A percentile compares a stretch with the other conserved stretches of the same genome.
phyloP scores from a whole-genome alignment of 108 stramenopile species.

The Parietichytrium sp. region DNA sequence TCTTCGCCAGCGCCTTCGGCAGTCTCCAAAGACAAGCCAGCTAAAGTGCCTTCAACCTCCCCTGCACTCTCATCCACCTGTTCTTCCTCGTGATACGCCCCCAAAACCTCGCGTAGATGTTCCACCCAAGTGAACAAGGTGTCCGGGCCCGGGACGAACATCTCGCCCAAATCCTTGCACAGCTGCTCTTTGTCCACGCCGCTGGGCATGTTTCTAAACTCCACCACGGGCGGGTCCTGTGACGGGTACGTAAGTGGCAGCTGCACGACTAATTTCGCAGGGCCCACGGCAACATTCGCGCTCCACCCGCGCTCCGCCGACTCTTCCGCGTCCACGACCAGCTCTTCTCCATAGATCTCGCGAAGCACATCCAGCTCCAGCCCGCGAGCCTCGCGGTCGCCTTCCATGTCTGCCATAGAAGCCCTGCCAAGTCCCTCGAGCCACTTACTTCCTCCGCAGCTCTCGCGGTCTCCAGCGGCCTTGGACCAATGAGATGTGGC shows the following conservation, averaged over 20 bases:
- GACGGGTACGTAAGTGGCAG: conserved; percentile 53
- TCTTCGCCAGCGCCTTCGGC: background rate
- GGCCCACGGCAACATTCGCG: background rate
- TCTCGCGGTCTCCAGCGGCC: too few species aligned
- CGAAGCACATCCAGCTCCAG: conserved; percentile 56
- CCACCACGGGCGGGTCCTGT: conserved; percentile 44
- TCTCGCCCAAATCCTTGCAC: conserved; percentile 50
- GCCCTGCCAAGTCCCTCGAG: too few species aligned
- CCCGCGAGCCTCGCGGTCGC: conserved; percentile 42
- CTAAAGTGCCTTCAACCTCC: background rate
- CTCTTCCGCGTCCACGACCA: background rate
- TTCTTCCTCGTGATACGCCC: background rate
- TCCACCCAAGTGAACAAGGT: conserved; percentile 69
- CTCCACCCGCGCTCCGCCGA: conserved; percentile 48
- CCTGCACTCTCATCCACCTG: background rate
- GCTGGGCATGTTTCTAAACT: conserved; percentile 51
- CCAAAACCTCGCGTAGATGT: conserved; percentile 51
- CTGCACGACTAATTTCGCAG: conserved; percentile 45
- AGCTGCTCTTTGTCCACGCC: conserved; percentile 38
- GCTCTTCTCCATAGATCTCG: conserved; percentile 55
- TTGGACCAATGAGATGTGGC: too few species aligned
- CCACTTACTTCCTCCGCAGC: too few species aligned
- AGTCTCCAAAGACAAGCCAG: background rate
- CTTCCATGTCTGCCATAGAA: too few species aligned
- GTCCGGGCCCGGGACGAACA: conserved; percentile 57